These are phyloP conservation scores for Penicillium sp. DNA, from an alignment of 2,329 filamentous ascomycete species.

Conservation along the genomic window DNA sequence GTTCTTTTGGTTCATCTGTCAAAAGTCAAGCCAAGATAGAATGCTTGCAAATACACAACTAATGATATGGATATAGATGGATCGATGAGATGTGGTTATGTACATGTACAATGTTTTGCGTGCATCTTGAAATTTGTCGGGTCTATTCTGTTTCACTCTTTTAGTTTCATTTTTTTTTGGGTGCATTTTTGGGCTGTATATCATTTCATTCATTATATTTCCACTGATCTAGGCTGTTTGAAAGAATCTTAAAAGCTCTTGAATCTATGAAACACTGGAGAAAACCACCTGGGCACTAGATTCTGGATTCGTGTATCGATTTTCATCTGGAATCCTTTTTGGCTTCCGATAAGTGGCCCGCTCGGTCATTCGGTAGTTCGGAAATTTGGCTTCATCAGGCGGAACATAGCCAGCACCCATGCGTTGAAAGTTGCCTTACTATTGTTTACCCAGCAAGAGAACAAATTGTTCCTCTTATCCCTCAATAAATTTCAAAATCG, in stretches of 20 bases:
- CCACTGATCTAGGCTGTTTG: neutral
- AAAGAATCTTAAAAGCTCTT: neutral
- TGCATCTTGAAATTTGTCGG: constrained; percentile 15
- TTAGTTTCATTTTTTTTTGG: constrained; percentile 1
- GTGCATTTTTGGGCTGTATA: neutral
- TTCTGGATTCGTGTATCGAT: too few species aligned
- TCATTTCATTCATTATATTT: neutral
- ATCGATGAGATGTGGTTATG: constrained; percentile 12
- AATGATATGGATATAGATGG: constrained; percentile 18
- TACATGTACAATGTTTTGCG: constrained; percentile 11
- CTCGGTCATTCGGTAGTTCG: too few species aligned
- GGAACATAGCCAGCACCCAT: too few species aligned
- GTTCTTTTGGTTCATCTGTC: neutral
- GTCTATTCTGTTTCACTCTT: constrained; percentile 8
- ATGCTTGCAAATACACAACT: constrained; percentile 1
- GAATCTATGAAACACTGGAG: neutral
- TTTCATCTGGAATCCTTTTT: too few species aligned
- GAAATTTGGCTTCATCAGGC: too few species aligned
- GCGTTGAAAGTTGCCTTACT: too few species aligned
- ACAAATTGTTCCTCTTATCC: too few species aligned
- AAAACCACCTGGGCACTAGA: too few species aligned
- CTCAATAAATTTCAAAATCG: too few species aligned
- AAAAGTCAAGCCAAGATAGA: constrained; percentile 1
- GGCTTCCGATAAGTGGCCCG: too few species aligned
- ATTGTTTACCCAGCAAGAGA: too few species aligned